These are phyloP conservation scores for Stemphylium vesicarium DNA, from an alignment of 2,329 filamentous ascomycete genomes.

Conservation along the genomic window DNA sequence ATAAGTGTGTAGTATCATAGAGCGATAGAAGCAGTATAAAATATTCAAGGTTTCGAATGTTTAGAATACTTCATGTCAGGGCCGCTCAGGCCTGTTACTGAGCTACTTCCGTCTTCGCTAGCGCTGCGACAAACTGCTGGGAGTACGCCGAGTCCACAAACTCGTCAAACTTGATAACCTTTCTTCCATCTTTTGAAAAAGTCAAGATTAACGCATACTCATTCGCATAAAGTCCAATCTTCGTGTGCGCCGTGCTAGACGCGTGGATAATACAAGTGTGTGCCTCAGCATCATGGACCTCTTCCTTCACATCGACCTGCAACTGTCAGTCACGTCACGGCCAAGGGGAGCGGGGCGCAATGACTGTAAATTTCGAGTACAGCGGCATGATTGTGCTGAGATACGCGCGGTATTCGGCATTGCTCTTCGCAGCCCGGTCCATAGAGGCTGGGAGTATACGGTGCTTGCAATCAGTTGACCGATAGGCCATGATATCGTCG, in stretches of 20 bases:
- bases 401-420: slow-evolving; percentile 7
- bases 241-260: not conserved
- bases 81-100: not conserved
- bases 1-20: no score
- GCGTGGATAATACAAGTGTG: slow-evolving; percentile 5
- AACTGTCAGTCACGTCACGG: not conserved
- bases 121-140: slow-evolving; percentile 5
- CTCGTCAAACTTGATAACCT: slow-evolving; percentile 3
- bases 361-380: slow-evolving; percentile 10
- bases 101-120: not conserved
- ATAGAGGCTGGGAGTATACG: slow-evolving; percentile 8
- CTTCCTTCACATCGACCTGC: not conserved
- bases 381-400: not conserved
- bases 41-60: no score
- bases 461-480: slow-evolving; percentile 6
- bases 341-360: not conserved
- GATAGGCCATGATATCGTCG: slow-evolving; percentile 6
- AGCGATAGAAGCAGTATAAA: no score
- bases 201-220: slow-evolving; percentile 2
- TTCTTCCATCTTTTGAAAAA: slow-evolving; percentile 3
- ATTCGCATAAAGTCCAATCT: slow-evolving; percentile 4
- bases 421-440: slow-evolving; percentile 3
- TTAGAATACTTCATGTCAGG: no score
- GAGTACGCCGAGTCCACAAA: slow-evolving; percentile 1
- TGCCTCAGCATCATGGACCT: not conserved